Evolutionary conservation across 2,329 filamentous ascomycete genomes (phyloP), one percentile per base, ranked within the genome.

Genomic region (Aspergillus sp.): DNA sequence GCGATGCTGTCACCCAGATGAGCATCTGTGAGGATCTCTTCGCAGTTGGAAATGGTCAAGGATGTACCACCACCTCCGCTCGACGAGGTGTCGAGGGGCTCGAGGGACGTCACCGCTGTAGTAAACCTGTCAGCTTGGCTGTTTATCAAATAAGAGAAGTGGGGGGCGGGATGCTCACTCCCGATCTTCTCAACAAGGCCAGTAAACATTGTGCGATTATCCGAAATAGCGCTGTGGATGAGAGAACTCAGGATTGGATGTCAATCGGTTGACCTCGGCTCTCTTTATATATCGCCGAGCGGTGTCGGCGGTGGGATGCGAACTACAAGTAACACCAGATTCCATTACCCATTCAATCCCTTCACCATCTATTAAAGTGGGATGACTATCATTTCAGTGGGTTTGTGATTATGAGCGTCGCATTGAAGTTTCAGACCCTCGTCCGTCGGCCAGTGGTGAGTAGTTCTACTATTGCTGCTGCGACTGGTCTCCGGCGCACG

Each of bases 151-250:
- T 7, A 58, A 59, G 47, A 57, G 54, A 22, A 10, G 37, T 39
- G 25, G 12, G 10, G 25, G 25, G 25, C n/a, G n/a, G 9, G 9
- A 22, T 58, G 74, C 84, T 72, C 75, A 95, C 91, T 90, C 75
- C 93, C 93, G 55, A 97, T 85, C 53, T 85, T 86, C 73, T 95
- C 90, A 47, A 95, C 88, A 53, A 95, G 86, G 59, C 93, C 93
- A 49, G 93, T 97, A 65, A 98, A 97, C 93, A 98, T 97, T 52
- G 53, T 75, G 19, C 10, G n/a, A 15, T 17, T 17, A 35, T 35
- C 33, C 33, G n/a, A 35, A n/a, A 30, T 12, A 30, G 25, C 25
- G 25, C 9, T 30, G 25, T 12, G 25, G 4, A 30, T 10, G 25
- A 30, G 25, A 5, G 4, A 12, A 12, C 10, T 37, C 17, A n/a